Percentiles rank a stretch among this genome's conserved stretches.
These are phyloP conservation scores for Wickerhamomyces sp. DNA, from an alignment of 1,139 yeast genomes.

Conservation along the genomic window DNA sequence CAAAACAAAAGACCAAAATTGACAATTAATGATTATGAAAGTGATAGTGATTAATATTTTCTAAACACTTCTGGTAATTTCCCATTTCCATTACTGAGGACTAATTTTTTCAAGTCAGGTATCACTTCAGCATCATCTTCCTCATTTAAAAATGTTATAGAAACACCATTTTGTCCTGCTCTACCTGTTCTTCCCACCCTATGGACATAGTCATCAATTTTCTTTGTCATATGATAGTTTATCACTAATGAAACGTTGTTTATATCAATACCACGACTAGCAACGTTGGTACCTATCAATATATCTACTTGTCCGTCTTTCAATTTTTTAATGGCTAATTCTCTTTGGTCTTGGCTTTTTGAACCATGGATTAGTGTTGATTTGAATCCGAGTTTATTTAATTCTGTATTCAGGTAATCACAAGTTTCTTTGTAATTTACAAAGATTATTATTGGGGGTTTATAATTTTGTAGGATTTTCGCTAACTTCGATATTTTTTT, in stretches of 20 bases:
- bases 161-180: constrained; percentile 77
- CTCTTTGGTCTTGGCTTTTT: constrained; percentile 83
- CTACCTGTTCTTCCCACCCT: constrained; percentile 96
- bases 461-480: constrained; percentile 26
- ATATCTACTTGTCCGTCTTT: constrained; percentile 57
- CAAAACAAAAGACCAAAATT: not conserved
- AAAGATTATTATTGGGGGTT: constrained; percentile 70
- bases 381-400: constrained; percentile 42
- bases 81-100: constrained; percentile 15
- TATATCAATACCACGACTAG: constrained; percentile 94
- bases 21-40: constrained; percentile 1
- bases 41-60: constrained; percentile 12
- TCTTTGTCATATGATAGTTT: constrained; percentile 78
- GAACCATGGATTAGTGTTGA: constrained; percentile 80
- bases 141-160: constrained; percentile 65
- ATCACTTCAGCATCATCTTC: constrained; percentile 41
- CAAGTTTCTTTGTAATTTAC: constrained; percentile 74
- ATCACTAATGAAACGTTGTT: constrained; percentile 80
- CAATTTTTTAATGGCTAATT: constrained; percentile 64
- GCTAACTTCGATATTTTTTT: constrained; percentile 32
- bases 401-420: constrained; percentile 53
- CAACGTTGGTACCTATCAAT: constrained; percentile 90
- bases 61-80: constrained; percentile 19
- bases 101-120: constrained; percentile 19
- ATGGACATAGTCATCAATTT: constrained; percentile 82